Percentiles rank a stretch among this genome's conserved stretches.
phyloP scores from a whole-genome alignment of 257 asterid species.

The Rhazya stricta region DNA sequence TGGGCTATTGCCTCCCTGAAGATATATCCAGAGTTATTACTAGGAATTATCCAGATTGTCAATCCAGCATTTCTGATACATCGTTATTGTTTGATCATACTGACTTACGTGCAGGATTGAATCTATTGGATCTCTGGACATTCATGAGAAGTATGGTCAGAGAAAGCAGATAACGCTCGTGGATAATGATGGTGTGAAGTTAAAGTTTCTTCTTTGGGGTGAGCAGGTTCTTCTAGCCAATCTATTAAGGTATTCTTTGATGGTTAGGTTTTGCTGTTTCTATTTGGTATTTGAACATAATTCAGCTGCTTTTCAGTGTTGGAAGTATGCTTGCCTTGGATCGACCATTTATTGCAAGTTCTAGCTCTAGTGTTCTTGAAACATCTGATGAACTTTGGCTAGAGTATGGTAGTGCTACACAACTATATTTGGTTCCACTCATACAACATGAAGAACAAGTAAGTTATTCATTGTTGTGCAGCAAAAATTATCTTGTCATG shows the following conservation, averaged over 20 bases:
- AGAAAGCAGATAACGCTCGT: constrained; percentile 71
- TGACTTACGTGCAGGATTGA: constrained; percentile 51
- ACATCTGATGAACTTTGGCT: constrained; percentile 46
- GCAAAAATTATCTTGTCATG: constrained; percentile 5
- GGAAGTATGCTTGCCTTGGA: constrained; percentile 96
- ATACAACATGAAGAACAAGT: constrained; percentile 74
- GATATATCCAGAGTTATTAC: background rate
- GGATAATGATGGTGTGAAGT: constrained; percentile 61
- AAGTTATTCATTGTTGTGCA: constrained; percentile 21
- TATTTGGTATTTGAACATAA: constrained; percentile 11
- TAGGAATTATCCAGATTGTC: background rate
- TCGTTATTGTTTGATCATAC: background rate
- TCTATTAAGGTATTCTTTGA: constrained; percentile 58
- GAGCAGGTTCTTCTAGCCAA: constrained; percentile 75
- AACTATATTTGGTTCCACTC: constrained; percentile 71
- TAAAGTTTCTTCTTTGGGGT: constrained; percentile 77
- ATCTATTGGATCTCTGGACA: constrained; percentile 69
- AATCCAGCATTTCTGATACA: too few species aligned
- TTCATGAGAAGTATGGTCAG: constrained; percentile 54
- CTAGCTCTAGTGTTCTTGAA: constrained; percentile 44
- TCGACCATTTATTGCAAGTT: constrained; percentile 65
- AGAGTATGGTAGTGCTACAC: constrained; percentile 89
- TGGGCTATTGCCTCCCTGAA: background rate
- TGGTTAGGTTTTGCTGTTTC: constrained; percentile 5
- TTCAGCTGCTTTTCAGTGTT: constrained; percentile 44